phyloP scores from a whole-genome alignment of 2,329 filamentous ascomycete species.

The Arachnomyces sp. region DNA sequence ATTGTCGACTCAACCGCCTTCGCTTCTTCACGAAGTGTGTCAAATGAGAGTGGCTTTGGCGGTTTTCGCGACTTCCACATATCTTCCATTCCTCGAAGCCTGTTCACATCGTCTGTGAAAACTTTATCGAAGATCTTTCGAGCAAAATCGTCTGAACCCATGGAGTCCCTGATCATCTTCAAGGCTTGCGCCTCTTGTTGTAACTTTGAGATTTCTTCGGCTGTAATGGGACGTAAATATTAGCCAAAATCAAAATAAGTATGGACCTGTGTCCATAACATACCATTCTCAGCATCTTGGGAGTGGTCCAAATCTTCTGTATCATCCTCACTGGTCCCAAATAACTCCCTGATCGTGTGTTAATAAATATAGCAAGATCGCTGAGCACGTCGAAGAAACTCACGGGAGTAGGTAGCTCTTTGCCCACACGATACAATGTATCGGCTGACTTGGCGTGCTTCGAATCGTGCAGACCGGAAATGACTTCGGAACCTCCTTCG shows the following conservation, averaged over 20 bases:
- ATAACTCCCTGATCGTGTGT: constrained; percentile 59
- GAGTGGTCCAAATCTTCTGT: constrained; percentile 70
- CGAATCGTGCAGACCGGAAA: constrained; percentile 97
- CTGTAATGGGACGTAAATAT: constrained; percentile 26
- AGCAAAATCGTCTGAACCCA: constrained; percentile 70
- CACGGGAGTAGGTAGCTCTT: constrained; percentile 89
- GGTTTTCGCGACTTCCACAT: constrained; percentile 86
- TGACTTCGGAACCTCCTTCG: constrained; percentile 82
- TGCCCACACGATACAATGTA: constrained; percentile 98
- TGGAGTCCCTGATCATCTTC: constrained; percentile 71
- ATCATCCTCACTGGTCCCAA: constrained; percentile 84
- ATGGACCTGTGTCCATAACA: constrained; percentile 10
- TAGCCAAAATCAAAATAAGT: background rate
- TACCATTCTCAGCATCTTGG: constrained; percentile 71
- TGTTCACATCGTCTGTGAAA: constrained; percentile 74
- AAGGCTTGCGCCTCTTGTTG: constrained; percentile 76
- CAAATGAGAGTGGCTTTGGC: constrained; percentile 67
- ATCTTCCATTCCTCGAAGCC: constrained; percentile 78
- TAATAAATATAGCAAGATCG: constrained; percentile 16
- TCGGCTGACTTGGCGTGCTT: constrained; percentile 90
- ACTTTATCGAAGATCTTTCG: constrained; percentile 87
- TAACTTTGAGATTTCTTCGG: constrained; percentile 79
- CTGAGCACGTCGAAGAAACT: constrained; percentile 7
- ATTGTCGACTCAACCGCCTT: constrained; percentile 47
- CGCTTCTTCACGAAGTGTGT: constrained; percentile 50